Conservation (phyloP, 176 grass and related monocot genomes). For the Leersia perrieri region DNA sequence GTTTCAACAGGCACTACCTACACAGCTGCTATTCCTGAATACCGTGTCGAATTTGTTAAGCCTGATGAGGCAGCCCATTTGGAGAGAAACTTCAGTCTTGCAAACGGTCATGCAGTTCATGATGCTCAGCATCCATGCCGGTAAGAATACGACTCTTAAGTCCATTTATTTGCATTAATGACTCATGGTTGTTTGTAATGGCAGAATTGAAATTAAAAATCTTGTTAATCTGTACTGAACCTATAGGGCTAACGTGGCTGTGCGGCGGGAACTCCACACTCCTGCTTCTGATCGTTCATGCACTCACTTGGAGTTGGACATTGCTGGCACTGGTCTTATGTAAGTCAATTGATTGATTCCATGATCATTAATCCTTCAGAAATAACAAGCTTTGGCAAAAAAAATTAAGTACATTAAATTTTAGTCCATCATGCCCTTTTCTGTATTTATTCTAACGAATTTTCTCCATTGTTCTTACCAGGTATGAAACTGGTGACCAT, state of each 20-base stretch:
- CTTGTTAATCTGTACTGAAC: background rate
- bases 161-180: background rate
- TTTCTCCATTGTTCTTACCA: conserved; percentile 32
- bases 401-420: conserved; percentile 9
- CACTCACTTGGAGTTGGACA: conserved; percentile 92
- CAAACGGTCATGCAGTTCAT: conserved; percentile 80
- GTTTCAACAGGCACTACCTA: conserved; percentile 56
- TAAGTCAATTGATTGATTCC: conserved; percentile 43
- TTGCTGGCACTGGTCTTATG: conserved; percentile 72
- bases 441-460: conserved; percentile 16
- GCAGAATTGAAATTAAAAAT: background rate
- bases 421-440: background rate
- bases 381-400: background rate
- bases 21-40: conserved; percentile 92
- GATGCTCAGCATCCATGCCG: conserved; percentile 89
- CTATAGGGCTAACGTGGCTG: conserved; percentile 72
- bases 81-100: conserved; percentile 75
- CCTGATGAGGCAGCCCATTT: conserved; percentile 50
- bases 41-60: conserved; percentile 67
- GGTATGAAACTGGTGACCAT: conserved; percentile 94
- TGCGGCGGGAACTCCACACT: conserved; percentile 77
- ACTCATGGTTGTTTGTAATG: background rate
- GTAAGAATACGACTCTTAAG: conserved; percentile 34
- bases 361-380: background rate
- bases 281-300: conserved; percentile 88